These are phyloP conservation scores for Odonthalia washingtoniensis DNA, from an alignment of 31 red algal genomes.

Conservation along the genomic window DNA sequence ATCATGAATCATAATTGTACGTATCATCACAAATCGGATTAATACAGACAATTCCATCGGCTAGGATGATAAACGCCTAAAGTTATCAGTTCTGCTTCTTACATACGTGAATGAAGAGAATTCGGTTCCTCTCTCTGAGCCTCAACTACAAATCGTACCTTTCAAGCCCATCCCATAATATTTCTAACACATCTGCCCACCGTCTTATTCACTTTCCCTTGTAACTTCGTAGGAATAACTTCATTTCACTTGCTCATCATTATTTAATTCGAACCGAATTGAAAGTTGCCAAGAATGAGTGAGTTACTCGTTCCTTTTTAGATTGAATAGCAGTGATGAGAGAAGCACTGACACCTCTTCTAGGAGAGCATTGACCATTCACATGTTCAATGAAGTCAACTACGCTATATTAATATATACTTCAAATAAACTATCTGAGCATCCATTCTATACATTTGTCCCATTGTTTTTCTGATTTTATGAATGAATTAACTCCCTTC, in stretches of 20 bases:
- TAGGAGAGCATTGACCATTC: neutral
- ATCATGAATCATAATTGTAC: too few species aligned
- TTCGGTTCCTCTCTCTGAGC: neutral
- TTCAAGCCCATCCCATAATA: neutral
- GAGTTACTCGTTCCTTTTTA: too few species aligned
- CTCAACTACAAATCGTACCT: neutral
- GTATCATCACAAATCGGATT: too few species aligned
- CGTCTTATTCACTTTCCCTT: neutral
- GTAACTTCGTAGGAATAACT: neutral
- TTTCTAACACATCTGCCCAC: neutral
- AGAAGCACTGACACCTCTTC: slow-evolving; percentile 13
- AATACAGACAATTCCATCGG: too few species aligned
- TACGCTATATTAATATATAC: neutral
- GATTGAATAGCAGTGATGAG: neutral
- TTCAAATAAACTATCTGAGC: neutral
- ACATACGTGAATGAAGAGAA: neutral
- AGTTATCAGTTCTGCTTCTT: neutral
- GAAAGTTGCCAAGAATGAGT: too few species aligned
- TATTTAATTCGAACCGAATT: too few species aligned
- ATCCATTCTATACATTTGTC: neutral
- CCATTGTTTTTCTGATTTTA: neutral
- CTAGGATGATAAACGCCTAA: too few species aligned
- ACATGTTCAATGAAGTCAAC: neutral
- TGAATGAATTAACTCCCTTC: neutral
- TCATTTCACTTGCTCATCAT: too few species aligned